Conservation (phyloP, 352 stramenopile species). For the Thalassiosira mediterranea region DNA sequence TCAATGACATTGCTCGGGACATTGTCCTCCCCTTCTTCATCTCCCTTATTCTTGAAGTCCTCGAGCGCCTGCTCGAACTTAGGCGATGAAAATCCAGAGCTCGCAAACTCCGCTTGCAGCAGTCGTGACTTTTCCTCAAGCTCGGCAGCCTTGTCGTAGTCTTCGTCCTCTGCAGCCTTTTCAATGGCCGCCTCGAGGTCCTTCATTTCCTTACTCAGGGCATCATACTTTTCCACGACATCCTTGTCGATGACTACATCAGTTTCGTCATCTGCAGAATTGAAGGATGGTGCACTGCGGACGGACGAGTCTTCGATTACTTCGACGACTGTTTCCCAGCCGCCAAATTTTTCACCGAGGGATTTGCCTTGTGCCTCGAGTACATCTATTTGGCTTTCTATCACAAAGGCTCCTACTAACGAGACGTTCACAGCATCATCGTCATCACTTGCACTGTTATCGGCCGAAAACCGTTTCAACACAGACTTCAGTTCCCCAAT, state of each 20-base stretch:
- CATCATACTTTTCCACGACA: conserved; percentile 18
- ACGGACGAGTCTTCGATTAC: conserved; percentile 20
- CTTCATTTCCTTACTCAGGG: conserved; percentile 17
- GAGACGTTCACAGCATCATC: conserved; percentile 63
- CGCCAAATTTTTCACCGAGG: conserved; percentile 70
- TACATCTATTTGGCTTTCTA: conserved; percentile 73
- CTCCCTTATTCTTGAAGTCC: conserved; percentile 15
- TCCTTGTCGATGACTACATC: conserved; percentile 14
- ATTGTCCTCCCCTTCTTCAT: not conserved
- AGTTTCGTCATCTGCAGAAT: conserved; percentile 23
- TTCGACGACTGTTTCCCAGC: conserved; percentile 36
- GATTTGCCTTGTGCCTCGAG: conserved; percentile 60
- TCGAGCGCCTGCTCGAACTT: conserved; percentile 21
- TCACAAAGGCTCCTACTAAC: conserved; percentile 68
- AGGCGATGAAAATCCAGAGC: conserved; percentile 44
- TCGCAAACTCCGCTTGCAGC: conserved; percentile 53
- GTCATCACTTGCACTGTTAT: conserved; percentile 16
- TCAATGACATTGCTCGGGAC: conserved; percentile 15
- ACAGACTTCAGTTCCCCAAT: conserved; percentile 57
- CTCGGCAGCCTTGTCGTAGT: conserved; percentile 66
- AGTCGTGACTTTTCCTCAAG: conserved; percentile 58
- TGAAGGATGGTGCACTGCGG: conserved; percentile 23
- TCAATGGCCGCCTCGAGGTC: conserved; percentile 56
- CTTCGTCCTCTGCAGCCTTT: conserved; percentile 57
- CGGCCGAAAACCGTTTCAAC: conserved; percentile 49